Evolutionary conservation across 2,329 filamentous ascomycete species (phyloP).

Genomic region (Neofusicoccum parvum): DNA sequence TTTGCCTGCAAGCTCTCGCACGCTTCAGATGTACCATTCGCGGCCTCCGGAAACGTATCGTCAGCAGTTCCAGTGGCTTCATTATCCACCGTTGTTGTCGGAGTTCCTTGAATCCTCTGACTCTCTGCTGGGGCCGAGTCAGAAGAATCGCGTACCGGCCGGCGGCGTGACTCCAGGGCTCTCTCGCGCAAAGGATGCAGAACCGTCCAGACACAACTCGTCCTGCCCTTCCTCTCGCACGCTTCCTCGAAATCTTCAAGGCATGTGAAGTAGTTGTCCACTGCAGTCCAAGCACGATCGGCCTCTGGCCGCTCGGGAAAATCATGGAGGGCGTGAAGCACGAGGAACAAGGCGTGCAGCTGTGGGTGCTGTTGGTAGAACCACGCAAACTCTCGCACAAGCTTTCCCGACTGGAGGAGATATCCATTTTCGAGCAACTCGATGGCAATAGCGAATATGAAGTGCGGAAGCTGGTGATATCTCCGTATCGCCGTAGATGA

Average conservation of each 20-base stretch:
- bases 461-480: neutral
- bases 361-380: slow-evolving; percentile 2
- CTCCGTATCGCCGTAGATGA: neutral
- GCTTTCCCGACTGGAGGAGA: neutral
- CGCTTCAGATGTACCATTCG: neutral
- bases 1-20: neutral
- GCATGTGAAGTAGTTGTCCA: neutral
- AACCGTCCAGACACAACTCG: neutral
- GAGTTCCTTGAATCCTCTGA: too few relatives aligned
- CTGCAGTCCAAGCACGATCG: neutral
- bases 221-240: neutral
- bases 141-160: too few relatives aligned
- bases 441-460: neutral
- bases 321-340: neutral
- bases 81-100: too few relatives aligned
- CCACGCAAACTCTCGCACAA: neutral
- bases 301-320: neutral
- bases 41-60: too few relatives aligned
- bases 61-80: too few relatives aligned
- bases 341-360: slow-evolving; percentile 2
- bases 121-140: too few relatives aligned
- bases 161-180: neutral
- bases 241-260: slow-evolving; percentile 5
- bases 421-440: neutral
- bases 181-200: neutral